Evolutionary conservation across 2,329 filamentous ascomycete species (phyloP), one percentile per base, ranked within the genome.

Genomic region (Pseudogymnoascus sp.): DNA sequence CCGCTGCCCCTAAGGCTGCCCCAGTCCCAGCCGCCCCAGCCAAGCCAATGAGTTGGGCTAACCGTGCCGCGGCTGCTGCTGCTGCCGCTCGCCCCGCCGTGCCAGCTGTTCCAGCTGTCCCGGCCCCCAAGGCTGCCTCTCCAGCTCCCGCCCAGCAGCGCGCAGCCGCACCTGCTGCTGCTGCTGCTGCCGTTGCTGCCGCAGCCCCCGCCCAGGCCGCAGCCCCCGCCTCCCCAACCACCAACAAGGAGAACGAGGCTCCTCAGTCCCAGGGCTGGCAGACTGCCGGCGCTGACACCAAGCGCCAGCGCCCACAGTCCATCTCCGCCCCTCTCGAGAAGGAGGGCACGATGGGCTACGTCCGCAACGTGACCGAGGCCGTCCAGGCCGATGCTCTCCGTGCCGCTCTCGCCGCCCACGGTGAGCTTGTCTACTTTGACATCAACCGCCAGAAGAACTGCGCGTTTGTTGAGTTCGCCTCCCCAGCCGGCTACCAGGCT

Each of bases 331-430:
- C 79, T n/a, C 74, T 79, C 57, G 90, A 93, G 72, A 89, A 91
- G 72, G 89, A 93, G 67, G 85, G 85, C 67, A 88, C 88, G 63
- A 85, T 92, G 70, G 95, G 90, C 19, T 98, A 97, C 77, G 92
- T 99, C 77, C 96, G 96, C 82, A 96, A 93, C 71, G 93, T 98
- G 61, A 93, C 88, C 61, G 92, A 96, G 36, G 93, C 92, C 78
- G 88, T 99, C 62, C 85, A 90, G 74, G 83, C 87, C 13, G 84
- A 86, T 43, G 85, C 91, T 57, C 81, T 99, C 65, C 88, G 83
- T 76, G 81, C 83, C 62, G 83, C 85, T 63, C 80, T 99, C 62
- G 81, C 86, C 70, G 85, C 87, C 70, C 92, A 88, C 69, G 89
- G 90, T 68, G 84, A 88, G 72, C 76, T 93, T 64, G 81, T 82